phyloP scores from a whole-genome alignment of 441 rosid genomes.

The Rhodomyrtus psidioides region DNA sequence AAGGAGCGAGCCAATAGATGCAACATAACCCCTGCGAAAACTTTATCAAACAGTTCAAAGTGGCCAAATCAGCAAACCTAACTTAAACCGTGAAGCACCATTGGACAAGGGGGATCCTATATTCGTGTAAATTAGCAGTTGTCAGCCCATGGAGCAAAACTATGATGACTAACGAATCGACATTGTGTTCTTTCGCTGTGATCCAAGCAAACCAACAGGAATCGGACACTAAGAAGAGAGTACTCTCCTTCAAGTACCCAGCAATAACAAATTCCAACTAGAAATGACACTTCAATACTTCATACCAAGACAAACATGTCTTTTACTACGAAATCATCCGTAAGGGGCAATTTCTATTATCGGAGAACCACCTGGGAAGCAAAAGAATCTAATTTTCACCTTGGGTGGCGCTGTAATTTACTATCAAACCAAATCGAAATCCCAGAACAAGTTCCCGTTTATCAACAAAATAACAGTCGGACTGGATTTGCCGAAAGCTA shows the following conservation, averaged over 20 bases:
- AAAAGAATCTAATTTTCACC: background rate
- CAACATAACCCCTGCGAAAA: background rate
- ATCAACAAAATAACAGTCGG: background rate
- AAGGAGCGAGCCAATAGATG: background rate
- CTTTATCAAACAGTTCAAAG: background rate
- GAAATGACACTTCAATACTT: background rate
- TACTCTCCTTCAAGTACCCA: background rate
- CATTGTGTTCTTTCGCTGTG: background rate
- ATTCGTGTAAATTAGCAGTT: background rate
- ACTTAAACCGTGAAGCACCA: background rate
- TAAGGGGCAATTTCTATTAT: background rate
- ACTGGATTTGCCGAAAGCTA: background rate
- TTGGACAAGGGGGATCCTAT: background rate
- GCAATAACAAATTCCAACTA: background rate
- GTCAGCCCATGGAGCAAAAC: background rate
- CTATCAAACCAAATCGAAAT: background rate
- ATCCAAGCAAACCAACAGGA: background rate
- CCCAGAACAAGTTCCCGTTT: background rate
- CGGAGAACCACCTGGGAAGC: background rate
- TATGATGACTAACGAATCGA: background rate
- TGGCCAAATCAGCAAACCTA: background rate
- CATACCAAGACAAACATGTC: background rate
- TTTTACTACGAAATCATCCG: background rate
- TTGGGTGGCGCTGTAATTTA: background rate
- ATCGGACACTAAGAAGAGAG: background rate